Percentiles rank a stretch among this genome's conserved stretches.
Conservation (phyloP, 306 rosid genomes). For the Quercus mongolica region DNA sequence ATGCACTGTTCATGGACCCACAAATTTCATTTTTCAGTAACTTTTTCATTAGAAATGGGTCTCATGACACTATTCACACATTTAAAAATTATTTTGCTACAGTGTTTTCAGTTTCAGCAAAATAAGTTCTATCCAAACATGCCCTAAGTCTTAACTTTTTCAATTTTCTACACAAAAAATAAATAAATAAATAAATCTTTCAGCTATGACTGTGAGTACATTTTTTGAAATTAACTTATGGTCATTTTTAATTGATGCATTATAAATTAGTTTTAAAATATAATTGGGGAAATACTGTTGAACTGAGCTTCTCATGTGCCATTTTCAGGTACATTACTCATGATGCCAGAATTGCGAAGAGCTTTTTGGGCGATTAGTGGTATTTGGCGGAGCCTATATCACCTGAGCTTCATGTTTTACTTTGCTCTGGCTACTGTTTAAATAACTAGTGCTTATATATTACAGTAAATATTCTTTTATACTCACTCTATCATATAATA, state of each 20-base stretch:
- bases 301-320: conserved; percentile 7
- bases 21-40: too few species aligned
- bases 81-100: too few species aligned
- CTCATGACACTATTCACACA: too few species aligned
- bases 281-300: neutral
- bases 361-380: conserved; percentile 97
- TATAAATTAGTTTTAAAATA: neutral
- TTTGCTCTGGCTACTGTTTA: neutral
- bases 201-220: neutral
- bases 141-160: too few species aligned
- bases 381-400: conserved; percentile 2
- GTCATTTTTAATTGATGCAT: neutral
- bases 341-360: conserved; percentile 79
- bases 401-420: neutral
- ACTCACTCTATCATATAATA: too few species aligned
- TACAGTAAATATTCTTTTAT: too few species aligned
- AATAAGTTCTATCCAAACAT: too few species aligned
- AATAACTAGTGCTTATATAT: neutral
- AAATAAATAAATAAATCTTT: neutral
- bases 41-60: too few species aligned
- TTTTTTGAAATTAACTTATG: too few species aligned
- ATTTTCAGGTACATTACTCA: conserved; percentile 80
- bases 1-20: too few species aligned
- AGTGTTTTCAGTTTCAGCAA: too few species aligned
- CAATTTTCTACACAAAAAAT: neutral